Evolutionary conservation across 768 basidiomycete genomes (phyloP).

Genomic region (Crepidotus variabilis): DNA sequence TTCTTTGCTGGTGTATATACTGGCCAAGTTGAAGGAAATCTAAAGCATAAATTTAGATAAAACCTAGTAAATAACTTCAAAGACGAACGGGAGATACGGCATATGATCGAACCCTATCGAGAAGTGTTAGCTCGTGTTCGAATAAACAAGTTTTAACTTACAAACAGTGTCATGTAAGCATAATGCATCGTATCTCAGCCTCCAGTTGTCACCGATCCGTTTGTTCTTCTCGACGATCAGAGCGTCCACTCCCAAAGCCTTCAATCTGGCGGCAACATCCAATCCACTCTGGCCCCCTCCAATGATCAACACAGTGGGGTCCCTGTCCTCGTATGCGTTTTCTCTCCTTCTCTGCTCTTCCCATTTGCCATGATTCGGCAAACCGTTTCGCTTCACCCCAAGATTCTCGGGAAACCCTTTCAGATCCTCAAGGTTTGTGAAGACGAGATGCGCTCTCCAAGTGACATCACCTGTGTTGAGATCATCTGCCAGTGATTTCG

Average conservation of each 20-base stretch:
- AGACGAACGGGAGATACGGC: conserved; percentile 55
- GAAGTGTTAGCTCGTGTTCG: neutral
- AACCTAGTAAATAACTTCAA: conserved; percentile 8
- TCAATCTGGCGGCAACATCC: conserved; percentile 61
- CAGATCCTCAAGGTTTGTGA: conserved; percentile 56
- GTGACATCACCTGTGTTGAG: conserved; percentile 14
- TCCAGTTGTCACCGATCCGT: conserved; percentile 63
- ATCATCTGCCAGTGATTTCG: neutral
- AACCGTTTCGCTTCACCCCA: conserved; percentile 38
- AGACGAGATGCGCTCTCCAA: conserved; percentile 61
- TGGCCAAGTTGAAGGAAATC: conserved; percentile 30
- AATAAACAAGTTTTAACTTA: conserved; percentile 29
- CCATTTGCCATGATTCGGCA: conserved; percentile 56
- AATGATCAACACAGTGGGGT: conserved; percentile 60
- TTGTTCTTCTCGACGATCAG: conserved; percentile 65
- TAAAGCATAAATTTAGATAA: conserved; percentile 4
- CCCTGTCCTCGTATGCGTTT: conserved; percentile 9
- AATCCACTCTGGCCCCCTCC: conserved; percentile 70
- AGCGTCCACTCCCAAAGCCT: conserved; percentile 48
- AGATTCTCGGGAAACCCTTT: conserved; percentile 47
- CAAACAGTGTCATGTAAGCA: conserved; percentile 68
- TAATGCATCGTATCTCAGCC: conserved; percentile 61
- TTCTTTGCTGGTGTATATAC: conserved; percentile 25
- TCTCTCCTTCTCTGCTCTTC: conserved; percentile 34
- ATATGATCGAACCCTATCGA: conserved; percentile 50